Conservation (phyloP, 345 rosid species). For the Eucalyptus coolabah region DNA sequence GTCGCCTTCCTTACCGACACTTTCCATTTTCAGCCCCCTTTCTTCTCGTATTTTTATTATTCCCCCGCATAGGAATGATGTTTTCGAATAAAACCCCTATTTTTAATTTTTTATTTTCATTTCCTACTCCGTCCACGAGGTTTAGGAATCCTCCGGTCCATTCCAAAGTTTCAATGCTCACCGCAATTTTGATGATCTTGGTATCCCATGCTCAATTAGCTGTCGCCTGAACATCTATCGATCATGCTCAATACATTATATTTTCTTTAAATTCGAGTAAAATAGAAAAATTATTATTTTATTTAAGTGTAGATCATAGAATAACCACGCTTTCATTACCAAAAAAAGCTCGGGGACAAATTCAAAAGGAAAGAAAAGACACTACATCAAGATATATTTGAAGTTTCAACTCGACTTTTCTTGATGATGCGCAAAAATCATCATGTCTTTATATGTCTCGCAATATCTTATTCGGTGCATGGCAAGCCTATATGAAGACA, state of each 20-base stretch:
- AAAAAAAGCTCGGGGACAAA: accelerated
- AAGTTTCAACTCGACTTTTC: background rate
- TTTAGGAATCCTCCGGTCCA: background rate
- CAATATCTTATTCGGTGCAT: background rate
- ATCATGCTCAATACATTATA: background rate
- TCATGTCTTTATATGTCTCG: background rate
- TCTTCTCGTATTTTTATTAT: background rate
- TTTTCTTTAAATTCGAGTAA: background rate
- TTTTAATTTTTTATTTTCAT: background rate
- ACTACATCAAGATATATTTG: background rate
- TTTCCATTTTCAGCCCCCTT: background rate
- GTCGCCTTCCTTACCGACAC: background rate
- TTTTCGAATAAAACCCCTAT: background rate
- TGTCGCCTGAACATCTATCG: background rate
- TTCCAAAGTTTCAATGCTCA: background rate
- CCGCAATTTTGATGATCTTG: background rate
- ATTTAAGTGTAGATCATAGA: background rate
- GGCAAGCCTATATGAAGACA: background rate
- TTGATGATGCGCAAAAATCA: background rate
- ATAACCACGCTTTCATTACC: background rate
- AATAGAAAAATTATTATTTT: background rate
- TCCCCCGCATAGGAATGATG: background rate
- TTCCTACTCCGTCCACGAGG: background rate
- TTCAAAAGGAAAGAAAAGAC: background rate
- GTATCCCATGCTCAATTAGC: background rate